These are phyloP conservation scores for Trypanosoma lewisi DNA, from an alignment of 208 protist species.

Conservation along the genomic window DNA sequence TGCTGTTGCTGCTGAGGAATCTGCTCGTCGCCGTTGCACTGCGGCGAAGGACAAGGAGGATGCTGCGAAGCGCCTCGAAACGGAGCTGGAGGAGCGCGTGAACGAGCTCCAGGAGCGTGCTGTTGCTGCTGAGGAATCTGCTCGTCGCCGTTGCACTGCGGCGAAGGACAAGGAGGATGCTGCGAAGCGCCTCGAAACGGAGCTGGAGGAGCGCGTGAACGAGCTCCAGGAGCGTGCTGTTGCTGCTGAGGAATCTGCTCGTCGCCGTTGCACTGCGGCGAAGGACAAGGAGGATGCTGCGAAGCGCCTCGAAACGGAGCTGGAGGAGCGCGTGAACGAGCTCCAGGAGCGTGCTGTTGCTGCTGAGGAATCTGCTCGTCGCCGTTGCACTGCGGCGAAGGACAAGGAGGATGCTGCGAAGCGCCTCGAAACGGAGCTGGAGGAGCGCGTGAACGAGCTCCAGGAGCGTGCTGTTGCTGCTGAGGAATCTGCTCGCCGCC, in stretches of 20 bases:
- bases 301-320: not conserved
- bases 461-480: not conserved
- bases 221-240: not conserved
- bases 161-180: not conserved
- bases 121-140: not conserved
- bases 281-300: not conserved
- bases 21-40: slow-evolving; percentile 8
- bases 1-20: no score
- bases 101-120: not conserved
- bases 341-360: not conserved
- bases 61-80: slow-evolving; percentile 12
- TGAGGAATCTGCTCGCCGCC: not conserved
- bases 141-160: not conserved
- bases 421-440: not conserved
- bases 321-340: not conserved
- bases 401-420: not conserved
- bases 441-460: not conserved
- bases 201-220: not conserved
- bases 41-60: slow-evolving; percentile 19
- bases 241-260: not conserved
- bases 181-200: not conserved
- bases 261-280: not conserved
- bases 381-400: not conserved
- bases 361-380: not conserved
- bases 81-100: slow-evolving; percentile 17